Conservation (phyloP, 139 green algal genomes). For the Volvox reticuliferus region DNA sequence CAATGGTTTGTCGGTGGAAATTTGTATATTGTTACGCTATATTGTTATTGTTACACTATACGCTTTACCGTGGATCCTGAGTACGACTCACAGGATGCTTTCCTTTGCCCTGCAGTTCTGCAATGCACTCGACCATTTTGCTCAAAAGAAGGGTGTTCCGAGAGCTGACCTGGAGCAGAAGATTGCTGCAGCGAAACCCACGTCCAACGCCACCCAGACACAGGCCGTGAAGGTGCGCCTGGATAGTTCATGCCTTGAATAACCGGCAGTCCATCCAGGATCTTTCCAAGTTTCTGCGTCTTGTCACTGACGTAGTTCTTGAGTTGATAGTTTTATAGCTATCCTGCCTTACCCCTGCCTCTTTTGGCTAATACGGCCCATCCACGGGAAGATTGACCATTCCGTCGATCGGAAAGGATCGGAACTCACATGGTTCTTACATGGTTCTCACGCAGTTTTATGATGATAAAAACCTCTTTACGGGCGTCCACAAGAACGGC, state of each 20-base stretch:
- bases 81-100: not conserved
- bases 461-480: conserved; percentile 26
- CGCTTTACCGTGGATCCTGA: too few species aligned
- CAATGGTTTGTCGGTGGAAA: too few species aligned
- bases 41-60: too few species aligned
- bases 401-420: too few species aligned
- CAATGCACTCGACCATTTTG: not conserved
- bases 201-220: conserved; percentile 54
- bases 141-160: not conserved
- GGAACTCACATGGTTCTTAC: too few species aligned
- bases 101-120: conserved; percentile 17
- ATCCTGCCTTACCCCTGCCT: not conserved
- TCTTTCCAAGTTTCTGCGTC: not conserved
- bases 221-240: conserved; percentile 67
- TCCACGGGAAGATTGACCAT: not conserved
- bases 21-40: too few species aligned
- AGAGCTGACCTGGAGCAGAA: conserved; percentile 50
- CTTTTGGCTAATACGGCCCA: not conserved
- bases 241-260: not conserved
- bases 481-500: conserved; percentile 73
- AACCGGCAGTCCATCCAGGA: not conserved
- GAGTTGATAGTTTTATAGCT: not conserved
- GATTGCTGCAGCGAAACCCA: conserved; percentile 38
- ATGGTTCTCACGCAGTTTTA: not conserved
- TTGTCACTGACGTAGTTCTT: not conserved